phyloP scores from a whole-genome alignment of 768 basidiomycete genomes.

The Phaeolepiota aurea region DNA sequence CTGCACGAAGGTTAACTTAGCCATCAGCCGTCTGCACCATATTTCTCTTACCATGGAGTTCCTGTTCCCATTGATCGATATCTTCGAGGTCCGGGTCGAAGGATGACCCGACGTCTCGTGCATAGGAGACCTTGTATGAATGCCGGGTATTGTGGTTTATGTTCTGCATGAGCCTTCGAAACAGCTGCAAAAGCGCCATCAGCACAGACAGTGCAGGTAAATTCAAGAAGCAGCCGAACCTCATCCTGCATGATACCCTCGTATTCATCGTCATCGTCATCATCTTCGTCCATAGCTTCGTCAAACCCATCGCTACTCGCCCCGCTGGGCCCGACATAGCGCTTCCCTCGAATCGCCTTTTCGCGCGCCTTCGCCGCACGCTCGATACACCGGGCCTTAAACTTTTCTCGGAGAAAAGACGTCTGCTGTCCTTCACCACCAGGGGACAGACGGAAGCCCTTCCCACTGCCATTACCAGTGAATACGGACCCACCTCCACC shows the following conservation, averaged over 20 bases:
- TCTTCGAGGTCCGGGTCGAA: constrained; percentile 72
- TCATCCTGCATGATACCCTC: constrained; percentile 56
- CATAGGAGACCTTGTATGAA: constrained; percentile 55
- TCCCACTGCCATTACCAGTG: constrained; percentile 5
- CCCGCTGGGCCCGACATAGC: constrained; percentile 21
- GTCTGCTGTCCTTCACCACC: constrained; percentile 39
- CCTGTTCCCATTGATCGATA: constrained; percentile 48
- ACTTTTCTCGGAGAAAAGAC: constrained; percentile 47
- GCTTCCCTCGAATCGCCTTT: constrained; percentile 32
- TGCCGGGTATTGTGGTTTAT: constrained; percentile 40
- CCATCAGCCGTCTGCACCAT: too few relatives aligned
- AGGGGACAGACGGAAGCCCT: neutral
- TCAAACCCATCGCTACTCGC: constrained; percentile 44
- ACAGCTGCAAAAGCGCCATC: constrained; percentile 43
- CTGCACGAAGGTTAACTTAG: too few relatives aligned
- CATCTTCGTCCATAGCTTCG: constrained; percentile 27
- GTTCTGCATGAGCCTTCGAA: constrained; percentile 55
- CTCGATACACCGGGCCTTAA: constrained; percentile 55
- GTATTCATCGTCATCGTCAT: constrained; percentile 50
- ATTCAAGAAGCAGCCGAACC: constrained; percentile 22
- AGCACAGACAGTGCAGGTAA: constrained; percentile 2
- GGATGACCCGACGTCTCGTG: constrained; percentile 64
- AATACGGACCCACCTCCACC: constrained; percentile 17
- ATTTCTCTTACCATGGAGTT: constrained; percentile 34
- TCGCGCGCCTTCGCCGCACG: constrained; percentile 49